Evolutionary conservation across 2,329 filamentous ascomycete genomes (phyloP), one percentile per base, ranked within the genome.

Genomic region (Neonectria sp.): DNA sequence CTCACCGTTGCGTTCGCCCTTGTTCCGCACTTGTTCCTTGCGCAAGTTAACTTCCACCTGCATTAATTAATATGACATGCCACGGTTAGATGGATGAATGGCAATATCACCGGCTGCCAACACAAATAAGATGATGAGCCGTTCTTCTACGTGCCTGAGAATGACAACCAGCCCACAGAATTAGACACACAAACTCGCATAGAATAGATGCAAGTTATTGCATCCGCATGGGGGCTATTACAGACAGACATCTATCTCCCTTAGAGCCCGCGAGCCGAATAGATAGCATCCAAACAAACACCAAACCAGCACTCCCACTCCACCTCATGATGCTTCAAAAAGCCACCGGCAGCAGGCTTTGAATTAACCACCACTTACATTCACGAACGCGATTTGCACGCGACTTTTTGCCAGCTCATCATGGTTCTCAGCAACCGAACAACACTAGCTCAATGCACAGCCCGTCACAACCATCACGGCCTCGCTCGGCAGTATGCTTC

Each of bases 351-450:
- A 25, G 31, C n/a, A 25, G 13, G 29, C 11, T 25, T 35, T 6
- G 13, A 12, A 35, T 24, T 12, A 33, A 35, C 29, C 21, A 35
- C 51, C n/a, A 13, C 8, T 45, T 11, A 45, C 37, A 45, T 52
- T 2, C 37, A 17, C 33, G 2, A 35, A 35, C 33, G 46, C 37
- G 24, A 37, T 12, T 11, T 43, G 33, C 33, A 12, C 21, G 15
- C 27, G 37, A 58, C n/a, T n/a, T 64, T 59, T 43, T 21, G 62
- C 43, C 51, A 49, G 55, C 31, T 55, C n/a, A 37, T 43, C 24
- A 15, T 8, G 25, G 17, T 35, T 35, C 31, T 60, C 33, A 43
- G n/a, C 48, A 24, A 24, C 57, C 33, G 21, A 24, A 21, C 31
- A 24, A 21, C 31, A 11, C 33, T 37, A 33, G n/a, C 37, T 31